Evolutionary conservation across 495 filamentous ascomycete species (phyloP).

Genomic region (Penicillium daleae): DNA sequence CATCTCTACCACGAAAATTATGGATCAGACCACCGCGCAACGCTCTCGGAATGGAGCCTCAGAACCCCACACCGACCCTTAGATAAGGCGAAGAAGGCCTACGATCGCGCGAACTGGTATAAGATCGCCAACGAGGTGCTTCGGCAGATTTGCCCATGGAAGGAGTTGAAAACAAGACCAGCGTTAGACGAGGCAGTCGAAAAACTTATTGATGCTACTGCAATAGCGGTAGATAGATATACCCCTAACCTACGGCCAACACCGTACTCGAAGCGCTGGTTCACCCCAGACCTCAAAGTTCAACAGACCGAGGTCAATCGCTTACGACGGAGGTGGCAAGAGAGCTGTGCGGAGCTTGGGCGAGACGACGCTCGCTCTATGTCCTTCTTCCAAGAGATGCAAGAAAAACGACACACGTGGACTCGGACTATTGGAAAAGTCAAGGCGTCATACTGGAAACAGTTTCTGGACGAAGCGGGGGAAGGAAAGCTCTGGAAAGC

Average conservation of each 20-base stretch:
- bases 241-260: slow-evolving; percentile 19
- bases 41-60: slow-evolving; percentile 30
- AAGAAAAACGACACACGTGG: slow-evolving; percentile 17
- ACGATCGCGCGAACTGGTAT: slow-evolving; percentile 28
- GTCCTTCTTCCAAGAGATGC: slow-evolving; percentile 14
- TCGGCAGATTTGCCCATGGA: slow-evolving; percentile 13
- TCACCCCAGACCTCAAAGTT: slow-evolving; percentile 26
- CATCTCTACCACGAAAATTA: slow-evolving; percentile 30
- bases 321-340: slow-evolving; percentile 24
- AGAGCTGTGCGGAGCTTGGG: slow-evolving; percentile 19
- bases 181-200: slow-evolving; percentile 18
- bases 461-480: slow-evolving; percentile 17
- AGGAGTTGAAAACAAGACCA: slow-evolving; percentile 15
- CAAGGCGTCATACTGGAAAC: slow-evolving; percentile 15
- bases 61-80: slow-evolving; percentile 8
- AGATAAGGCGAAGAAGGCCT: slow-evolving; percentile 21
- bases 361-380: slow-evolving; percentile 9
- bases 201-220: slow-evolving; percentile 15
- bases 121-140: slow-evolving; percentile 23
- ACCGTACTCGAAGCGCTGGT: slow-evolving; percentile 34
- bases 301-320: slow-evolving; percentile 27
- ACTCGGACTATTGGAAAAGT: slow-evolving; percentile 17
- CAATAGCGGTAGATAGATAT: slow-evolving; percentile 13
- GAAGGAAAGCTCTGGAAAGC: slow-evolving; percentile 28
- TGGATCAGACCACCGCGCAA: slow-evolving; percentile 24